Conservation (phyloP, 78 protist species). For the Polysphondylium violaceum region DNA sequence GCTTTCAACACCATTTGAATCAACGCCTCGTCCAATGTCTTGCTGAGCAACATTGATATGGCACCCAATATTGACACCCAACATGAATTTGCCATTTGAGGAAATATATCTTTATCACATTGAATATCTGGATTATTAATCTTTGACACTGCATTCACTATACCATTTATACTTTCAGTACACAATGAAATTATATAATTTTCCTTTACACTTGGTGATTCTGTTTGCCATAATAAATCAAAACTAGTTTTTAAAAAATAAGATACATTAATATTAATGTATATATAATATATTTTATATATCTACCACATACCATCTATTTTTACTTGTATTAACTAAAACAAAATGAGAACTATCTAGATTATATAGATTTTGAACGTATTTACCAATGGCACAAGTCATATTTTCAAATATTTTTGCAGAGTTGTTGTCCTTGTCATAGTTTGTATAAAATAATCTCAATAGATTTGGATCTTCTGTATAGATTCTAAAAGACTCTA, state of each 20-base stretch:
- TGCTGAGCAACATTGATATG: slow-evolving; percentile 69
- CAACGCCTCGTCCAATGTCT: slow-evolving; percentile 68
- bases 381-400: slow-evolving; percentile 38
- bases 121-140: slow-evolving; percentile 56
- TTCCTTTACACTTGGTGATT: slow-evolving; percentile 20
- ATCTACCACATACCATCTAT: background rate
- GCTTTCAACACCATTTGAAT: slow-evolving; percentile 80
- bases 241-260: background rate
- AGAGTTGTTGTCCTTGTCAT: slow-evolving; percentile 56
- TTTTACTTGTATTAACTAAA: slow-evolving; percentile 33
- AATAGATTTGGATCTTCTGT: slow-evolving; percentile 74
- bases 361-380: slow-evolving; percentile 36
- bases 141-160: slow-evolving; percentile 43
- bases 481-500: slow-evolving; percentile 65
- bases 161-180: slow-evolving; percentile 66
- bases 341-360: slow-evolving; percentile 30
- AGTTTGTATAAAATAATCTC: slow-evolving; percentile 37
- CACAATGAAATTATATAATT: slow-evolving; percentile 56
- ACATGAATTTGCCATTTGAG: slow-evolving; percentile 76
- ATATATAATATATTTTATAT: background rate
- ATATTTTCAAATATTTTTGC: slow-evolving; percentile 54
- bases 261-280: background rate
- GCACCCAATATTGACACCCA: slow-evolving; percentile 78
- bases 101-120: slow-evolving; percentile 31
- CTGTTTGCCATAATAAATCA: slow-evolving; percentile 49